Evolutionary conservation across 208 protist genomes (phyloP).

Genomic region (Trypanosoma cruzi): DNA sequence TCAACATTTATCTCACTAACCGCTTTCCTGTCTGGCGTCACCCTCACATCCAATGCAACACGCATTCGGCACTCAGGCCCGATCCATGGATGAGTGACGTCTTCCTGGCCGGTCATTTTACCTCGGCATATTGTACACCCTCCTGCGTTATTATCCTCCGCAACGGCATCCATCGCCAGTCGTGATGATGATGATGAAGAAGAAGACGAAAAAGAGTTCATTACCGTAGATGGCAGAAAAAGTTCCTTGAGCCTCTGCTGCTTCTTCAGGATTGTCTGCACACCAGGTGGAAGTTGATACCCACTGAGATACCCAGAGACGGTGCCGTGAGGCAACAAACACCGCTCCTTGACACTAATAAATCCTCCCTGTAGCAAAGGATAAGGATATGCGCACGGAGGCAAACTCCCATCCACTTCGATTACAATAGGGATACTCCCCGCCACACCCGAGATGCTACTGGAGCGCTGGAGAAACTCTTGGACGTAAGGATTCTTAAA

Average conservation of each 20-base stretch:
- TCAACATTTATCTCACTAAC: background rate
- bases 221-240: slow-evolving; percentile 20
- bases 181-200: background rate
- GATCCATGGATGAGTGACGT: slow-evolving; percentile 20
- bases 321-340: slow-evolving; percentile 22
- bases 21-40: background rate
- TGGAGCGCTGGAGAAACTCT: slow-evolving; percentile 9
- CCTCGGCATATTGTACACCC: background rate
- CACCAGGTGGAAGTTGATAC: slow-evolving; percentile 20
- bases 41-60: slow-evolving; percentile 16
- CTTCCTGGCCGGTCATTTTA: background rate
- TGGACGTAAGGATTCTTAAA: slow-evolving; percentile 51
- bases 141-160: background rate
- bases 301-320: slow-evolving; percentile 22
- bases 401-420: background rate
- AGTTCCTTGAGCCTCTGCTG: slow-evolving; percentile 26
- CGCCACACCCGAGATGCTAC: background rate
- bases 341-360: slow-evolving; percentile 14
- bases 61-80: slow-evolving; percentile 14
- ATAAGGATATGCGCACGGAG: slow-evolving; percentile 22
- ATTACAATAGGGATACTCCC: background rate
- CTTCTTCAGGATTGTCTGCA: slow-evolving; percentile 24
- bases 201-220: no score
- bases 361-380: slow-evolving; percentile 27
- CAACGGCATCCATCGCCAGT: background rate